phyloP scores from a whole-genome alignment of 371 early-diverging fungal genomes.

The Mucor racemosus region DNA sequence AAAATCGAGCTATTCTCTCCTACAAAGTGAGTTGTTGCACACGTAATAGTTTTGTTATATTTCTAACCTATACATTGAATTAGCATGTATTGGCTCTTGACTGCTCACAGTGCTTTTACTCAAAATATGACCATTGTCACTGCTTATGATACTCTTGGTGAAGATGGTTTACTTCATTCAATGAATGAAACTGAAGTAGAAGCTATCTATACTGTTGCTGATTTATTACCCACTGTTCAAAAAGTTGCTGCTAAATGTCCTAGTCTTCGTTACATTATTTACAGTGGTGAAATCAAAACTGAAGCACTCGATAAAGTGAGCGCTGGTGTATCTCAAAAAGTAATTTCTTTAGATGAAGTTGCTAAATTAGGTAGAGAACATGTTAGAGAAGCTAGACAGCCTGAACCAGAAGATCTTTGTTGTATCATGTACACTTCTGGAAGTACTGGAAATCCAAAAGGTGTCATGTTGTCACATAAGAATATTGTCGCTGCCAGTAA shows the following conservation, averaged over 20 bases:
- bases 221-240: conserved; percentile 60
- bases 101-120: conserved; percentile 47
- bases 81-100: conserved; percentile 40
- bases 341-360: conserved; percentile 41
- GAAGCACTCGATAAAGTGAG: conserved; percentile 27
- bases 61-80: too few relatives aligned
- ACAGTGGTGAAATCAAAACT: conserved; percentile 35
- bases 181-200: conserved; percentile 67
- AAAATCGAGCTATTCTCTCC: conserved; percentile 73
- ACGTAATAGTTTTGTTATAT: too few relatives aligned
- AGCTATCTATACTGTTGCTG: conserved; percentile 64
- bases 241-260: conserved; percentile 57
- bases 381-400: conserved; percentile 39
- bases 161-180: conserved; percentile 65
- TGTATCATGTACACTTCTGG: conserved; percentile 60
- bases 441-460: conserved; percentile 69
- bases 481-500: conserved; percentile 64
- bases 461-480: conserved; percentile 58
- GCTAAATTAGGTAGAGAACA: conserved; percentile 47
- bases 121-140: conserved; percentile 74
- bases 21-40: conserved; percentile 69
- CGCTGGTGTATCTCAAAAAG: conserved; percentile 31
- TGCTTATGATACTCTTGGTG: conserved; percentile 83
- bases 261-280: conserved; percentile 57
- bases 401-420: conserved; percentile 67